These are phyloP conservation scores for Silene conica DNA, from an alignment of 148 eudicot species.

Conservation along the genomic window DNA sequence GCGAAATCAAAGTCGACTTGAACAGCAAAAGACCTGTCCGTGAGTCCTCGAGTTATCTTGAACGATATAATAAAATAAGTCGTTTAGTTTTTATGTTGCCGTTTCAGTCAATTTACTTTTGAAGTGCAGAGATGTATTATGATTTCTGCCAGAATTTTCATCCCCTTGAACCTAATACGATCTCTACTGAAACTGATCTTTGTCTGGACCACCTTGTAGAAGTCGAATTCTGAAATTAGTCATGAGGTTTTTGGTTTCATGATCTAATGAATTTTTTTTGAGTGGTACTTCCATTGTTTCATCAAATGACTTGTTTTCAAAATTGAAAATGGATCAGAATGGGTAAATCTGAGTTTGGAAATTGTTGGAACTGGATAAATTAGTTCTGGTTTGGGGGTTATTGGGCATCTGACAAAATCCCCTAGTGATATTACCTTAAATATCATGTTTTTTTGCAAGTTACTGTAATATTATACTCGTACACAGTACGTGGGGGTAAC, in stretches of 20 bases:
- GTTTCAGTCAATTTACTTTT: neutral
- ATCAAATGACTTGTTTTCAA: no score
- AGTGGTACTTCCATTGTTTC: no score
- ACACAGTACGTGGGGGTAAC: no score
- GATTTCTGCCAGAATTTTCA: neutral
- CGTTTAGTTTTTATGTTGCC: slow-evolving; percentile 3
- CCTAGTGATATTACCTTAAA: no score
- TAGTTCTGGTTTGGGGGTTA: no score
- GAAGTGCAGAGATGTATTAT: neutral
- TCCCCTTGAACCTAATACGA: slow-evolving; percentile 11
- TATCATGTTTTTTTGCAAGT: no score
- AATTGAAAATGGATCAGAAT: no score
- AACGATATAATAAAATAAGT: slow-evolving; percentile 10
- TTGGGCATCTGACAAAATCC: no score
- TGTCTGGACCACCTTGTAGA: neutral
- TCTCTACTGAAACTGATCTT: neutral
- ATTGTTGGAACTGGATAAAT: no score
- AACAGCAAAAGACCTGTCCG: neutral
- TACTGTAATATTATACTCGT: no score
- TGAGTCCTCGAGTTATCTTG: slow-evolving; percentile 3
- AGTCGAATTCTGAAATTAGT: neutral
- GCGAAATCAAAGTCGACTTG: slow-evolving; percentile 42
- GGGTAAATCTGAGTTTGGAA: no score
- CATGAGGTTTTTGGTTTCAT: slow-evolving; percentile 3
- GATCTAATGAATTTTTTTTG: neutral